Conservation (phyloP, 2,329 filamentous ascomycete genomes). For the Aspergillus intermedius region DNA sequence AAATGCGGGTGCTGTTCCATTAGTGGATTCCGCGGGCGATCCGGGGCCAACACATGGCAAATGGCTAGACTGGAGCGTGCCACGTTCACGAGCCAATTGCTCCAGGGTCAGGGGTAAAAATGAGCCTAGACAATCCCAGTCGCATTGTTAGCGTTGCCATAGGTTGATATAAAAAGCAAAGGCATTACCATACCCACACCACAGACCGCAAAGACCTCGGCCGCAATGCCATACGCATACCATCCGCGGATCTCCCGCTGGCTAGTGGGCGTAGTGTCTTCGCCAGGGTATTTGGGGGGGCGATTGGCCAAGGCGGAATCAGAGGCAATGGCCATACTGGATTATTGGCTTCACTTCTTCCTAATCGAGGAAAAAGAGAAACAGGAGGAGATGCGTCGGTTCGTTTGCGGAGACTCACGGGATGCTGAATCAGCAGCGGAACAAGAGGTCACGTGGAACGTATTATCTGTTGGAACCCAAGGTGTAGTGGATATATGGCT, state of each 20-base stretch:
- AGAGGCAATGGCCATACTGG: slow-evolving; percentile 7
- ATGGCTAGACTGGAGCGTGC: slow-evolving; percentile 57
- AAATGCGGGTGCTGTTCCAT: slow-evolving; percentile 8
- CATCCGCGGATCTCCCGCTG: slow-evolving; percentile 76
- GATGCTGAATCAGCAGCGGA: not conserved
- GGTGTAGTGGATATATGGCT: too few relatives aligned
- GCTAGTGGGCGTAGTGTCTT: slow-evolving; percentile 79
- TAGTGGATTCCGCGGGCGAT: slow-evolving; percentile 12
- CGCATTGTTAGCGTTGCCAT: not conserved
- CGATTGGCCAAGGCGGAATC: slow-evolving; percentile 9
- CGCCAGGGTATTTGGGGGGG: slow-evolving; percentile 61
- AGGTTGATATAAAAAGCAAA: not conserved
- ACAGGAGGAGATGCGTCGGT: not conserved
- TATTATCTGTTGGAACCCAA: too few relatives aligned
- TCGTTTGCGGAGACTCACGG: not conserved
- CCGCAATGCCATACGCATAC: slow-evolving; percentile 92
- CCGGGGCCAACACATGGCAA: slow-evolving; percentile 24
- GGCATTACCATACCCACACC: slow-evolving; percentile 50
- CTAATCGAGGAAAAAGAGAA: not conserved
- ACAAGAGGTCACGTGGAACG: not conserved
- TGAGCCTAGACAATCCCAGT: slow-evolving; percentile 51
- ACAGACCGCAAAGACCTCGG: slow-evolving; percentile 89
- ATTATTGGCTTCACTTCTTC: too few relatives aligned
- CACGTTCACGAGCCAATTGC: slow-evolving; percentile 83
- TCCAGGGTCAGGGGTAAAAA: slow-evolving; percentile 91